These are phyloP conservation scores for Solanum corneliomulleri DNA, from an alignment of 257 asterid genomes.

Conservation along the genomic window DNA sequence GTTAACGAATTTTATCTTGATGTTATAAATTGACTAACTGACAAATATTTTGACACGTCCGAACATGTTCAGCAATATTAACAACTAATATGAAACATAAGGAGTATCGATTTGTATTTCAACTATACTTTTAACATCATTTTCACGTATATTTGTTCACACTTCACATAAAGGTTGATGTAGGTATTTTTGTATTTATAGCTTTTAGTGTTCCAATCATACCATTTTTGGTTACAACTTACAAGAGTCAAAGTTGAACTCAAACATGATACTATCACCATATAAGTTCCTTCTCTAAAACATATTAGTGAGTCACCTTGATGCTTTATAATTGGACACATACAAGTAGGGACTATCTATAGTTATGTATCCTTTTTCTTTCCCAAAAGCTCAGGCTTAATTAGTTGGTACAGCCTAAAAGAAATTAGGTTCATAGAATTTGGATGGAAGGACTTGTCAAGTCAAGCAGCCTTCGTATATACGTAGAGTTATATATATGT, in stretches of 20 bases:
- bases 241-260: not conserved
- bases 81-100: not conserved
- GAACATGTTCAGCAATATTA: fast-evolving
- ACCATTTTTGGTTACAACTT: not conserved
- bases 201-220: not conserved
- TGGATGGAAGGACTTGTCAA: not conserved
- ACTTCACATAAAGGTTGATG: not conserved
- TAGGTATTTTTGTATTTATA: not conserved
- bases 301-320: not conserved
- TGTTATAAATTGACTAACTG: not conserved
- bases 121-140: not conserved
- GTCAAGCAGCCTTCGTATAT: not conserved
- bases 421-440: not conserved
- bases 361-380: not conserved
- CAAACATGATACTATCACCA: not conserved
- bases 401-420: not conserved
- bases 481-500: not conserved
- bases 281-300: not conserved
- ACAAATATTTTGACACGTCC: not conserved
- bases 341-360: not conserved
- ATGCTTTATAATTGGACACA: not conserved
- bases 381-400: not conserved
- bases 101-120: not conserved
- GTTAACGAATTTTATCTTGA: not conserved
- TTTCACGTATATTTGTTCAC: not conserved